Evolutionary conservation across 495 filamentous ascomycete genomes (phyloP), one percentile per base, ranked within the genome.

Genomic region (Chaetomium fimeti): DNA sequence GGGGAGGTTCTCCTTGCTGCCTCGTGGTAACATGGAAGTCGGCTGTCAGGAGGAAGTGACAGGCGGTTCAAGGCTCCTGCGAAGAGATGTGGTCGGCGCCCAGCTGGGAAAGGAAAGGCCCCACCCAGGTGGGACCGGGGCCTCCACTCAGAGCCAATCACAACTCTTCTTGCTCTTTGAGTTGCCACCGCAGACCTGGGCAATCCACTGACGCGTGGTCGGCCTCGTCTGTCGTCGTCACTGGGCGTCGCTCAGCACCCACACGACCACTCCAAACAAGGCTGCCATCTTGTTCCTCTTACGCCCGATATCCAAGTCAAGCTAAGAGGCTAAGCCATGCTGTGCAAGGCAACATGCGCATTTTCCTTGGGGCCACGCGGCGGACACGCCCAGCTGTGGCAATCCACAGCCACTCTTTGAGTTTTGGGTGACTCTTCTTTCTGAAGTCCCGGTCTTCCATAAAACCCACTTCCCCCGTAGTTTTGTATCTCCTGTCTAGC

Each of bases 201-300:
- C 48, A 24, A 27, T 52, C 48, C 48, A 52, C 56, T 60, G 58
- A 61, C 58, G 58, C 58, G 58, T 60, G 45, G 57, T 32, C 29
- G 0, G 9, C 18, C 3, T 32, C 52, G 27, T 52, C 16, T 27
- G 24, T 32, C 5, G 27, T 61, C 58, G 58, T 61, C 58, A 61
- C 58, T 47, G 58, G 58, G 58, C 58, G 58, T 61, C 25, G 45
- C 28, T 24, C 45, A 27, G 4, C 27, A 24, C 18, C 47, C 58
- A 49, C 43, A 47, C 45, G 20, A 20, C 18, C 45, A 24, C 45
- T 5, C 20, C 58, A 38, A 29, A 28, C 59, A 28, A 61, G 47
- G 59, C 59, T 52, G 27, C 18, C 32, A 22, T n/a, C 27, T 9
- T 27, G 20, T 38, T 25, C 38, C 25, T 25, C 36, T 18, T 18